These are phyloP conservation scores for Millerozyma acaciae DNA, from an alignment of 805 yeast species.

Conservation along the genomic window DNA sequence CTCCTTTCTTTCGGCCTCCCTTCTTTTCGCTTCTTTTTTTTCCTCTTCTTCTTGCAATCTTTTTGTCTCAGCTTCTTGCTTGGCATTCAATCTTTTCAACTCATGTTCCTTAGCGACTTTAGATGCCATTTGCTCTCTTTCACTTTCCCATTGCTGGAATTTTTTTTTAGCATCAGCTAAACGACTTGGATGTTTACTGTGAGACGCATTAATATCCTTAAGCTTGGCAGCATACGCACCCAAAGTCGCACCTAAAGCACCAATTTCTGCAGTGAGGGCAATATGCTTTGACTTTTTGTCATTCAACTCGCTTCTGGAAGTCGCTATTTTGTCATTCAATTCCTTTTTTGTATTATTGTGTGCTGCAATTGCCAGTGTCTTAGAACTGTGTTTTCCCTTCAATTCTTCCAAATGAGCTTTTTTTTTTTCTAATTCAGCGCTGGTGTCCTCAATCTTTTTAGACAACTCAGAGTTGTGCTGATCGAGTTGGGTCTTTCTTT, in stretches of 20 bases:
- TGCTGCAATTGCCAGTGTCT: conserved; percentile 24
- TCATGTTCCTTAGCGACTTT: conserved; percentile 32
- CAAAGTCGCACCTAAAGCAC: conserved; percentile 38
- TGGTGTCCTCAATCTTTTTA: conserved; percentile 39
- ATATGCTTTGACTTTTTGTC: conserved; percentile 36
- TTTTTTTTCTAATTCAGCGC: conserved; percentile 40
- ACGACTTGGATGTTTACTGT: conserved; percentile 31
- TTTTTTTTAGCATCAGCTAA: conserved; percentile 41
- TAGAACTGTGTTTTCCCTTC: conserved; percentile 27
- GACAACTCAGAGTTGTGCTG: conserved; percentile 35
- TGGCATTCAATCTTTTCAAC: conserved; percentile 37
- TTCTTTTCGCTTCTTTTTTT: conserved; percentile 36
- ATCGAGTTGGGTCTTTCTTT: conserved; percentile 39
- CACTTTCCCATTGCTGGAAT: conserved; percentile 41
- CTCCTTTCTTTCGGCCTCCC: conserved; percentile 30
- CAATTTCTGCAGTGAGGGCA: conserved; percentile 41
- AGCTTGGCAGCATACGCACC: conserved; percentile 45
- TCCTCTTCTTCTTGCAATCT: conserved; percentile 24
- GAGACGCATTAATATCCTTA: conserved; percentile 33
- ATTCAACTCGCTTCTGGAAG: conserved; percentile 32
- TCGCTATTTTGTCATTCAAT: conserved; percentile 34
- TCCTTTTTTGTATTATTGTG: conserved; percentile 38
- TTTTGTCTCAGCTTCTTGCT: conserved; percentile 35
- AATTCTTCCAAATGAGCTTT: conserved; percentile 27
- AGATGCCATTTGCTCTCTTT: conserved; percentile 42